A percentile compares a stretch with the other conserved stretches of the same genome.
phyloP scores from a whole-genome alignment of 495 filamentous ascomycete genomes.

The Annulohypoxylon bovei region DNA sequence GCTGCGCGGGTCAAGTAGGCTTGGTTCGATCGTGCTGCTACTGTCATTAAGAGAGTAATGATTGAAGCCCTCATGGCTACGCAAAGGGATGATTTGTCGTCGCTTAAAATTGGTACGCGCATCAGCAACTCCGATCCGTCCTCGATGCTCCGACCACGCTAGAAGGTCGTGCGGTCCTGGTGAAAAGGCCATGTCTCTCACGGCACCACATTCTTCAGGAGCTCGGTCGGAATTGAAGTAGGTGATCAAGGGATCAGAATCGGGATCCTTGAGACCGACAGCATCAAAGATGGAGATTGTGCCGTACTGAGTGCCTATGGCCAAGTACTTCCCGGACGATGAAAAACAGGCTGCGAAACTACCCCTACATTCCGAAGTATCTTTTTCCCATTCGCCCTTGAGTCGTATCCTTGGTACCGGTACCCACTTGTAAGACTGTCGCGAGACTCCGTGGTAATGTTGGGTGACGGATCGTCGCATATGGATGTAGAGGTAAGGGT shows the following conservation, averaged over 20 bases:
- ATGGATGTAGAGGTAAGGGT: conserved; percentile 84
- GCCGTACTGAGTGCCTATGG: conserved; percentile 67
- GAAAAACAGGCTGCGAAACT: conserved; percentile 67
- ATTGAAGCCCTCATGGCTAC: conserved; percentile 66
- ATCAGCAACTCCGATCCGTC: conserved; percentile 85
- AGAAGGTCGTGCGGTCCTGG: conserved; percentile 91
- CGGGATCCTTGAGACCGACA: conserved; percentile 47
- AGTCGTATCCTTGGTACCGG: conserved; percentile 56
- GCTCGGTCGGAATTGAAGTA: conserved; percentile 67
- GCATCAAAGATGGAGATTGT: conserved; percentile 64
- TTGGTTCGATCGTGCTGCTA: conserved; percentile 59
- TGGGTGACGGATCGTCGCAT: conserved; percentile 51
- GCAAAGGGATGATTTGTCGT: conserved; percentile 76
- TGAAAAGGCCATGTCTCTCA: conserved; percentile 90
- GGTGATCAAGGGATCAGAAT: conserved; percentile 53
- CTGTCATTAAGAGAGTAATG: conserved; percentile 55
- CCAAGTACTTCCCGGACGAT: conserved; percentile 60
- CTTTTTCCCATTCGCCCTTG: conserved; percentile 58
- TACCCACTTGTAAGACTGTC: conserved; percentile 52
- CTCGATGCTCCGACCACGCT: conserved; percentile 91
- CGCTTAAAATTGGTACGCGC: conserved; percentile 77
- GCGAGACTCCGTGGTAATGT: conserved; percentile 39
- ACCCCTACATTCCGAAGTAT: conserved; percentile 59
- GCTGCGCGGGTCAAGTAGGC: conserved; percentile 54
- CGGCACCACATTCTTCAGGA: conserved; percentile 72